Evolutionary conservation across 108 stramenopile species (phyloP).

Genomic region (Cyclotella choctawhatcheeana): DNA sequence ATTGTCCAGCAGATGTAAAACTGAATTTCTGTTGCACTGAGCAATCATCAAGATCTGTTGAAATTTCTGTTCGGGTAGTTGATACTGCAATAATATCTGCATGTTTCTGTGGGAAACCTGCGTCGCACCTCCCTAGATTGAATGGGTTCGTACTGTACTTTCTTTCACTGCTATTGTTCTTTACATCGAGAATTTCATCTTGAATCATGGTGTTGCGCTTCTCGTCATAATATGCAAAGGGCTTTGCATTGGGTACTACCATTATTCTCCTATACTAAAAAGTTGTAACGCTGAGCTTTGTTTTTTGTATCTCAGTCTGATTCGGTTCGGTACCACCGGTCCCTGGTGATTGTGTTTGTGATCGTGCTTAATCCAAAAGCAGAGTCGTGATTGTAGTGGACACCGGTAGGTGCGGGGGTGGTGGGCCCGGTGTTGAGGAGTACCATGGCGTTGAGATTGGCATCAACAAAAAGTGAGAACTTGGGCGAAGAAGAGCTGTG

Average conservation of each 20-base stretch:
- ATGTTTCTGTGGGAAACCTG: background rate
- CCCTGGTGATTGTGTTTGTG: too few species aligned
- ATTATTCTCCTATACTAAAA: too few species aligned
- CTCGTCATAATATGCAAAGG: background rate
- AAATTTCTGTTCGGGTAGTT: constrained; percentile 21
- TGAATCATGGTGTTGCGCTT: background rate
- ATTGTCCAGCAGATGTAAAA: constrained; percentile 8
- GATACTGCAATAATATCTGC: constrained; percentile 4
- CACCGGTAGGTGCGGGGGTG: background rate
- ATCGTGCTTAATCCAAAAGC: too few species aligned
- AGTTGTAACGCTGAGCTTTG: too few species aligned
- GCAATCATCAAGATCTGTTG: constrained; percentile 20
- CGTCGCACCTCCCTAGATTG: constrained; percentile 8
- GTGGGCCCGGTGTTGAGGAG: background rate
- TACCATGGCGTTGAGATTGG: background rate
- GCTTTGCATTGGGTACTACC: background rate
- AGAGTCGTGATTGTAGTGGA: background rate
- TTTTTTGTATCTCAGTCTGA: too few species aligned
- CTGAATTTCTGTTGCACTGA: constrained; percentile 22
- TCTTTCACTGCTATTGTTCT: background rate
- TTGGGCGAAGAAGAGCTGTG: too few species aligned
- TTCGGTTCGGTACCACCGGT: too few species aligned
- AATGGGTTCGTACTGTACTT: background rate
- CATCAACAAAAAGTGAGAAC: background rate
- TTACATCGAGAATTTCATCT: background rate